Evolutionary conservation across 495 filamentous ascomycete species (phyloP).

Genomic region (Schizothecium vesticola): DNA sequence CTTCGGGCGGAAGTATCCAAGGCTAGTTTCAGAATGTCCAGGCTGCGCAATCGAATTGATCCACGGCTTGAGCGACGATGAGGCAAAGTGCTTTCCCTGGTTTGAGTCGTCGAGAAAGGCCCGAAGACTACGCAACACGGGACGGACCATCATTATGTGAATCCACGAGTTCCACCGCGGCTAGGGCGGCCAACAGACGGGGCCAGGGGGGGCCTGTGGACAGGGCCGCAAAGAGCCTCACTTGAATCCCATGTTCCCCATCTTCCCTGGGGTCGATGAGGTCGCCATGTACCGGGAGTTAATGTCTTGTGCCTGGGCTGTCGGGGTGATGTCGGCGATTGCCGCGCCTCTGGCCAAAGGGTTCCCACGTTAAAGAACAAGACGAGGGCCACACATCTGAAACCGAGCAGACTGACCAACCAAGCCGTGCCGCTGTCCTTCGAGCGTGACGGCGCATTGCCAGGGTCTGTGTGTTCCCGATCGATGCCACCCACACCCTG

Average conservation of each 20-base stretch:
- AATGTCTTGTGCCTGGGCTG: background rate
- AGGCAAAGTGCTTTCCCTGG: constrained; percentile 10
- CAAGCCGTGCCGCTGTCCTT: background rate
- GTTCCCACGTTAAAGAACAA: background rate
- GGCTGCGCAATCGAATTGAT: constrained; percentile 3
- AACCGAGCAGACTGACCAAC: background rate
- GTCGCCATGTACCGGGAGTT: background rate
- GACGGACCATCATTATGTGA: background rate
- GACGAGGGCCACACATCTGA: background rate
- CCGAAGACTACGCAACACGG: background rate
- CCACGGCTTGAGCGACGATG: constrained; percentile 24
- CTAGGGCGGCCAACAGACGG: background rate
- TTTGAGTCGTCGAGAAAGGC: background rate
- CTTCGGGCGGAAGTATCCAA: background rate
- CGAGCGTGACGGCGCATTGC: background rate
- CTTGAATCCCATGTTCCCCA: background rate
- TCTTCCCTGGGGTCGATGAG: background rate
- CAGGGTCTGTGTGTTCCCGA: background rate
- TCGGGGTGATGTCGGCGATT: background rate
- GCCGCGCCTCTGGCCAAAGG: background rate
- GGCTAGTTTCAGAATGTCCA: constrained; percentile 22
- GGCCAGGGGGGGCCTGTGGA: background rate
- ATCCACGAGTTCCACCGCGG: background rate
- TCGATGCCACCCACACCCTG: background rate
- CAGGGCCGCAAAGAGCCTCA: background rate